A percentile compares a stretch with the other conserved stretches of the same genome.
Evolutionary conservation across 805 yeast genomes (phyloP).

Genomic region (Ogataea neopini): DNA sequence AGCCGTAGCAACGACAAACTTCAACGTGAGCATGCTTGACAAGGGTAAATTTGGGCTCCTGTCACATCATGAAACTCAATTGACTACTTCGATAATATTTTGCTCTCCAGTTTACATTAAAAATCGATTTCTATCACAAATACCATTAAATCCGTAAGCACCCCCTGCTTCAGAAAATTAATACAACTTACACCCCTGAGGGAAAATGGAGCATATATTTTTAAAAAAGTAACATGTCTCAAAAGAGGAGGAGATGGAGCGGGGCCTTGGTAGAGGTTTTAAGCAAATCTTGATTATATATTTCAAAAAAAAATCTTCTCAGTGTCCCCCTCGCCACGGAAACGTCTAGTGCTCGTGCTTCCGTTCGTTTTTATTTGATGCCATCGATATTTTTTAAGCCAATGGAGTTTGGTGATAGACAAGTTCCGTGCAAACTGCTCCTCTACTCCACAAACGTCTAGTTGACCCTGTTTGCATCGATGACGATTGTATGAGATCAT

Average conservation of each 20-base stretch:
- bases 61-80: too few species aligned
- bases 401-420: not conserved
- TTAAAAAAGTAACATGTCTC: constrained; percentile 1
- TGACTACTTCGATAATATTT: too few species aligned
- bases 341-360: not conserved
- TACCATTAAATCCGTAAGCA: too few species aligned
- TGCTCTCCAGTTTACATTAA: too few species aligned
- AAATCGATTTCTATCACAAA: too few species aligned
- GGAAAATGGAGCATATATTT: constrained; percentile 3
- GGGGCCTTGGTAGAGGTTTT: constrained; percentile 9
- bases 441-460: not conserved
- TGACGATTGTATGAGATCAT: too few species aligned
- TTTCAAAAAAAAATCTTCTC: not conserved
- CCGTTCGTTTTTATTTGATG: constrained; percentile 1
- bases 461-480: too few species aligned
- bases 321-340: constrained; percentile 16
- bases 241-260: constrained; percentile 21
- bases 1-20: not conserved
- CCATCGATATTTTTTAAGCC: not conserved
- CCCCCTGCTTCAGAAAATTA: not conserved
- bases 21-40: too few species aligned
- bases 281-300: not conserved
- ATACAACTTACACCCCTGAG: not conserved
- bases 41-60: too few species aligned
- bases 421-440: constrained; percentile 1